Base-by-base conservation (phyloP, 2,329 filamentous ascomycete genomes). In the Colletotrichum australisinense region DNA sequence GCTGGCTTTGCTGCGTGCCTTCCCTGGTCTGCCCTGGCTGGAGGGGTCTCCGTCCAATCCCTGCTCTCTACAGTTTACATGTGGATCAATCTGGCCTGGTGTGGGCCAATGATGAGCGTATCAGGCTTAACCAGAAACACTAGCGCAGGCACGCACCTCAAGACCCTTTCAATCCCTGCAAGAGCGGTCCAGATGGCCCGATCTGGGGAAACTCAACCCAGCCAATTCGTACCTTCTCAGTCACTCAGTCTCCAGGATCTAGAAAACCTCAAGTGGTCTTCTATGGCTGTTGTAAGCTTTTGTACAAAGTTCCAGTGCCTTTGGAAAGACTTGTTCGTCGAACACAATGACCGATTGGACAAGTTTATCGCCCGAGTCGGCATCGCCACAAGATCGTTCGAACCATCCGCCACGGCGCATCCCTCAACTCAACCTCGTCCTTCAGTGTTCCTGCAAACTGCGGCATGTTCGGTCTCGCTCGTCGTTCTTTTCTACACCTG, bases 91-190 rank as follows among this genome's bases (percentile, higher is more conserved):
- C 9, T 42, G 28, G 26, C 14, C 22, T 19, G 1, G 19, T 3
- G 24, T 56, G 71, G 46, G 55, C 49, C 67, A 66, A 68, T 63
- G 30, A 59, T 1, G n/a, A 60, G 30, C 28, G 30, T 55, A 56
- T 28, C n/a, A 67, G 26, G 66, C 49, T 65, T 60, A 76, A 72
- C 67, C 58, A 55, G 73, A 76, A 76, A 76, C 75, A 76, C 75
- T 76, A 76, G 75, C 65, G 73, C 74, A 74, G 65, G 75, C 67
- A 75, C 75, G 52, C 57, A 46, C 63, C 63, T 32, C 57, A 22
- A 35, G 62, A 53, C 70, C 58, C 64, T 55, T 63, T 24, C 30
- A 46, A 55, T 52, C 73, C 73, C 63, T 67, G 66, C 53, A 35
- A 42, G 26, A 22, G n/a, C 38, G 58, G 63, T 58, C 67, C 67